Evolutionary conservation across 2,329 filamentous ascomycete genomes (phyloP).

Genomic region (Fusarium sp.): DNA sequence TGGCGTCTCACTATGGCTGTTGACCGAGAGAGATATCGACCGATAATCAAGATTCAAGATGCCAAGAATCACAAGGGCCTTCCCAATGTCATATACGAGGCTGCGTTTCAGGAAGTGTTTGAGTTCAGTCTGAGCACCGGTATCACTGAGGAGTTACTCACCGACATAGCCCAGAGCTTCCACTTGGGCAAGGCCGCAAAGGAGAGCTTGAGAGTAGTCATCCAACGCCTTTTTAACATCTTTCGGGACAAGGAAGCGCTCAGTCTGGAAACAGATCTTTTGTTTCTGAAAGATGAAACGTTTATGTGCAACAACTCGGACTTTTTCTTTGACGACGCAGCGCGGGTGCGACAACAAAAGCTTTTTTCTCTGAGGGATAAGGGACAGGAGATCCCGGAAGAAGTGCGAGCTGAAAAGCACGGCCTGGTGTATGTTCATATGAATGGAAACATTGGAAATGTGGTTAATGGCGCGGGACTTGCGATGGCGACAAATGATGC

Average conservation of each 20-base stretch:
- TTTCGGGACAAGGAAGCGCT: slow-evolving; percentile 58
- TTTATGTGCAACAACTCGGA: slow-evolving; percentile 49
- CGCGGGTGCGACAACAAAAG: slow-evolving; percentile 50
- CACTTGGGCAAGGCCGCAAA: background rate
- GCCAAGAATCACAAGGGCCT: slow-evolving; percentile 2
- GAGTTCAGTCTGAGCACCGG: slow-evolving; percentile 40
- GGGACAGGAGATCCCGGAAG: slow-evolving; percentile 45
- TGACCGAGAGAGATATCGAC: slow-evolving; percentile 51
- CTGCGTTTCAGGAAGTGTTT: slow-evolving; percentile 24
- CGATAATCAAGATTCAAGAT: slow-evolving; percentile 47
- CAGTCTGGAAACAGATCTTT: slow-evolving; percentile 52
- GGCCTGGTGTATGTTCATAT: slow-evolving; percentile 82
- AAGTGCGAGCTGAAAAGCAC: slow-evolving; percentile 56
- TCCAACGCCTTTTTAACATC: slow-evolving; percentile 43
- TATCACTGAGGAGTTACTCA: slow-evolving; percentile 38
- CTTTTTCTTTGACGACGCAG: slow-evolving; percentile 59
- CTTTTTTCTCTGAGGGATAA: slow-evolving; percentile 50
- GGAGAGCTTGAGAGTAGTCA: slow-evolving; percentile 29
- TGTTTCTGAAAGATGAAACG: slow-evolving; percentile 40
- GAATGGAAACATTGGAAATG: slow-evolving; percentile 73
- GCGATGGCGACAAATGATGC: slow-evolving; percentile 93
- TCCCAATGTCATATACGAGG: slow-evolving; percentile 10
- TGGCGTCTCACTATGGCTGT: slow-evolving; percentile 55
- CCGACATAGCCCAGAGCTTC: slow-evolving; percentile 14
- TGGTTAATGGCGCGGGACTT: slow-evolving; percentile 89